Conservation (phyloP, 2,329 filamentous ascomycete genomes). For the Xylogone sp. region DNA sequence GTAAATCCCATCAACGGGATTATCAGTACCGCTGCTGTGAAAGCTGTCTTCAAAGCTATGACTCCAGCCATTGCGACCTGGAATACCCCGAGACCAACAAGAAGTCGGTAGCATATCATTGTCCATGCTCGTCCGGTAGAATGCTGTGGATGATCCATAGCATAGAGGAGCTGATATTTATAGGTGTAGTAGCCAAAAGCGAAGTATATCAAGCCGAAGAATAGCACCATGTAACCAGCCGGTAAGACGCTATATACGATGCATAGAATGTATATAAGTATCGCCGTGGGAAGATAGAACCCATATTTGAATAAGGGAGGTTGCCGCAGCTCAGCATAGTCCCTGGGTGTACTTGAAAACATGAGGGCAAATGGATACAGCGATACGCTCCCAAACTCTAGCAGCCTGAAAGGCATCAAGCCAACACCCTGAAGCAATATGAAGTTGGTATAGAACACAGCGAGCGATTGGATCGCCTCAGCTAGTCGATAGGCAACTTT, state of each 20-base stretch:
- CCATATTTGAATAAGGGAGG: conserved; percentile 93
- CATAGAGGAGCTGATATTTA: conserved; percentile 96
- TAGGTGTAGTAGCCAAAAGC: conserved; percentile 81
- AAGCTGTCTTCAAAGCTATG: conserved; percentile 70
- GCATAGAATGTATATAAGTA: conserved; percentile 92
- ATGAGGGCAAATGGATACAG: conserved; percentile 79
- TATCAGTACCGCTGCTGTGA: conserved; percentile 68
- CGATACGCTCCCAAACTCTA: conserved; percentile 83
- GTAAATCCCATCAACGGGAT: conserved; percentile 75
- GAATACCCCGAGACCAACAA: conserved; percentile 83
- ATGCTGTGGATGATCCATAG: conserved; percentile 96
- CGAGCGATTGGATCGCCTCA: conserved; percentile 66
- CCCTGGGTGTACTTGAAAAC: conserved; percentile 80
- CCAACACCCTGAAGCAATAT: conserved; percentile 93
- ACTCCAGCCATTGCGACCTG: conserved; percentile 89
- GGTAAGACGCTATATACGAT: conserved; percentile 88
- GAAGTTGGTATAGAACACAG: conserved; percentile 87
- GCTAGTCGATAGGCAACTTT: conserved; percentile 75
- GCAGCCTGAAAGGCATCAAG: conserved; percentile 83
- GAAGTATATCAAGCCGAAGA: conserved; percentile 82
- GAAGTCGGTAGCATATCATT: conserved; percentile 90
- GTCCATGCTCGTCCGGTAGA: conserved; percentile 92
- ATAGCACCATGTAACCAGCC: conserved; percentile 73
- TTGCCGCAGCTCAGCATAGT: conserved; percentile 76
- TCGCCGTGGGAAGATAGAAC: conserved; percentile 88